A percentile compares a stretch with the other conserved stretches of the same genome.
phyloP scores from a whole-genome alignment of 2,329 filamentous ascomycete species.

The Eurotiales sp. region DNA sequence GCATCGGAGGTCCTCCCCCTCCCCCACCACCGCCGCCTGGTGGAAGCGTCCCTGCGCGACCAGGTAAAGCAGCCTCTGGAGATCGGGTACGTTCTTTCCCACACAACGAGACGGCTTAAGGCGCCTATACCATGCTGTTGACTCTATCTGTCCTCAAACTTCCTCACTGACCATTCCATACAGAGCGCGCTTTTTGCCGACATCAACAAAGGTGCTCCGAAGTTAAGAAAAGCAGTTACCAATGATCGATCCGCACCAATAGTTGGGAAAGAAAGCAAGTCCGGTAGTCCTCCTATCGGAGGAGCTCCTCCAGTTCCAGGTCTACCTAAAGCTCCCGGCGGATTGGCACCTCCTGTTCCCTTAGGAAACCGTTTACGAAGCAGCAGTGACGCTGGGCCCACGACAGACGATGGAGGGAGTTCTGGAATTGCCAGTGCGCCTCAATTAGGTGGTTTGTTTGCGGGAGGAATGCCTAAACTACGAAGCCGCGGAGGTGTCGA shows the following conservation, averaged over 20 bases:
- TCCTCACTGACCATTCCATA: constrained; percentile 9
- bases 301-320: constrained; percentile 80
- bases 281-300: constrained; percentile 60
- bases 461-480: constrained; percentile 91
- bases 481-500: constrained; percentile 83
- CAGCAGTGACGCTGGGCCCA: constrained; percentile 64
- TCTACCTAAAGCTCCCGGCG: constrained; percentile 55
- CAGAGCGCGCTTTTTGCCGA: constrained; percentile 84
- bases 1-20: constrained; percentile 58
- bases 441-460: constrained; percentile 83
- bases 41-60: constrained; percentile 52
- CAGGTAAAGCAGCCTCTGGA: constrained; percentile 53
- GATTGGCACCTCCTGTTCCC: constrained; percentile 68
- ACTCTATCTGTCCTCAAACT: neutral
- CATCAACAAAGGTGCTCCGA: constrained; percentile 70
- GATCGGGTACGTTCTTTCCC: constrained; percentile 55
- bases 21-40: constrained; percentile 59
- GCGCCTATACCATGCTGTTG: neutral
- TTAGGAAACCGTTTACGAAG: constrained; percentile 67
- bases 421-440: constrained; percentile 57
- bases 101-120: neutral
- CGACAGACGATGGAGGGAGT: constrained; percentile 42
- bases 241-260: constrained; percentile 88
- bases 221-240: constrained; percentile 79
- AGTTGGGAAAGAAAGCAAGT: constrained; percentile 54